Evolutionary conservation across 176 grass and related monocot species (phyloP).

Genomic region (Oryza brachyantha): DNA sequence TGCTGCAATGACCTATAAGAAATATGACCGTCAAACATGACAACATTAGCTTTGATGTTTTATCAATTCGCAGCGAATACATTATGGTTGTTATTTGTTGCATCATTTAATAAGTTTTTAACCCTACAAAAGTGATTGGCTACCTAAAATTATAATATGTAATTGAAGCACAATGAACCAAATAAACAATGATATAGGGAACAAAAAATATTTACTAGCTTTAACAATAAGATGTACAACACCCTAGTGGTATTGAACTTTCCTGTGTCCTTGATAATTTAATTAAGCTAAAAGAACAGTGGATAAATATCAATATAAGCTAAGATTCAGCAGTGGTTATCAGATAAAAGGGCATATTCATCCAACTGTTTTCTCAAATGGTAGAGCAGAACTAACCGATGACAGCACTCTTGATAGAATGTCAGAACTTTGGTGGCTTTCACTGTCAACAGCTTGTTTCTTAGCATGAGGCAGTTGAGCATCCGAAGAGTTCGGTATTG

Average conservation of each 20-base stretch:
- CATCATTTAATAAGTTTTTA: background rate
- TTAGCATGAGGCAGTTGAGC: slow-evolving; percentile 59
- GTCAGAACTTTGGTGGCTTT: slow-evolving; percentile 38
- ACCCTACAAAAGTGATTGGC: background rate
- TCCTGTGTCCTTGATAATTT: background rate
- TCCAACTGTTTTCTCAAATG: slow-evolving; percentile 8
- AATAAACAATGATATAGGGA: background rate
- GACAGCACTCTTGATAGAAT: slow-evolving; percentile 54
- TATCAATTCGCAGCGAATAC: background rate
- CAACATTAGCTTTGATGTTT: background rate
- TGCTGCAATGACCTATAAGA: slow-evolving; percentile 75
- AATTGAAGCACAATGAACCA: slow-evolving; percentile 1
- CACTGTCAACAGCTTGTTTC: slow-evolving; percentile 57
- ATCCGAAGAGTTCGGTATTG: slow-evolving; percentile 51
- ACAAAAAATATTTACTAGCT: background rate
- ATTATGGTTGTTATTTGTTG: background rate
- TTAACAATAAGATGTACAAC: background rate
- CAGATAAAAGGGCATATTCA: background rate
- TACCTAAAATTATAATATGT: slow-evolving; percentile 1
- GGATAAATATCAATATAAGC: background rate
- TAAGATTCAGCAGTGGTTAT: slow-evolving; percentile 8
- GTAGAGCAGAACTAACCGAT: slow-evolving; percentile 45
- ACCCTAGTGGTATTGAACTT: background rate
- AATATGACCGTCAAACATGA: slow-evolving; percentile 28
- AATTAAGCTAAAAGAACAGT: background rate